Conservation (phyloP, 768 basidiomycete genomes). For the Gautieria morchelliformis region DNA sequence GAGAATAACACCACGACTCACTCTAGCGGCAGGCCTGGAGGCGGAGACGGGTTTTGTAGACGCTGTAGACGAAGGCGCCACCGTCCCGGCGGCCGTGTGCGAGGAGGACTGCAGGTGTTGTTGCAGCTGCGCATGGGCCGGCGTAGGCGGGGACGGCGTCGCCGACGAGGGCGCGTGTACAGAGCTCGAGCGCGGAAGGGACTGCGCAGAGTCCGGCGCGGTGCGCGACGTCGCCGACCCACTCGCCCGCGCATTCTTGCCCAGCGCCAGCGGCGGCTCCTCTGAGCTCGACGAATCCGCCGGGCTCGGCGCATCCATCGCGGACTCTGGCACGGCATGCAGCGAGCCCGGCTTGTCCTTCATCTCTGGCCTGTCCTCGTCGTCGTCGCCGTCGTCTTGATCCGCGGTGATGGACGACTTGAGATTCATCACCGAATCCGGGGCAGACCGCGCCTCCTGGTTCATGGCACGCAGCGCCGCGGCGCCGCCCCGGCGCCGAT, state of each 20-base stretch:
- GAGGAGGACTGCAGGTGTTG: not conserved
- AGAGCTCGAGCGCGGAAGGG: not conserved
- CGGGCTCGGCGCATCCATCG: not conserved
- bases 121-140: slow-evolving; percentile 7
- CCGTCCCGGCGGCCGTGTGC: not conserved
- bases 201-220: slow-evolving; percentile 12
- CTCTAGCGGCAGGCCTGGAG: not conserved
- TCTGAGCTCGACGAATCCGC: slow-evolving; percentile 49
- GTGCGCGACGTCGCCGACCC: slow-evolving; percentile 31
- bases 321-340: not conserved
- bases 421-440: slow-evolving; percentile 38
- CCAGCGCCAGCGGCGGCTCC: slow-evolving; percentile 65
- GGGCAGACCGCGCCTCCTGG: slow-evolving; percentile 23
- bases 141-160: slow-evolving; percentile 6
- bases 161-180: not conserved
- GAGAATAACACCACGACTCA: slow-evolving; percentile 10
- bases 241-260: slow-evolving; percentile 13
- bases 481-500: slow-evolving; percentile 44
- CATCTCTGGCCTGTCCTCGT: not conserved
- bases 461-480: slow-evolving; percentile 36
- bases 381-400: slow-evolving; percentile 1
- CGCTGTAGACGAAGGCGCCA: not conserved
- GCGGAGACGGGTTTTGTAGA: slow-evolving; percentile 11
- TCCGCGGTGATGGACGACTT: not conserved
- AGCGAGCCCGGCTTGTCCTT: not conserved